These are phyloP conservation scores for Solanum commersonii DNA, from an alignment of 257 asterid species.

Conservation along the genomic window DNA sequence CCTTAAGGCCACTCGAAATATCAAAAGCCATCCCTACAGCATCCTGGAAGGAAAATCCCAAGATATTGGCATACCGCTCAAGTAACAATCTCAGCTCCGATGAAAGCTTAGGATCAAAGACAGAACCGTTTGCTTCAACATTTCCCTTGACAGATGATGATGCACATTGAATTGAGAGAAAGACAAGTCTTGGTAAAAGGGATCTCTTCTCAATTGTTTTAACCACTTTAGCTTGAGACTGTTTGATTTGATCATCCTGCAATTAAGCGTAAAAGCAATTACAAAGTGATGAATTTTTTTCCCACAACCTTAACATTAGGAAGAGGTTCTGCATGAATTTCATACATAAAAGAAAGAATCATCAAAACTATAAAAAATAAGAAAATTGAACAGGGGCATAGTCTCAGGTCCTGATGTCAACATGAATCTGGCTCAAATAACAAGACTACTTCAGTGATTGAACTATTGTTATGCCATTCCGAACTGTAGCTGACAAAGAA, in stretches of 20 bases:
- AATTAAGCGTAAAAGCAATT: background rate
- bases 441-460: background rate
- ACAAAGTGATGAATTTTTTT: background rate
- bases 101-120: conserved; percentile 46
- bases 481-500: background rate
- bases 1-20: conserved; percentile 47
- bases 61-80: conserved; percentile 66
- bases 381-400: background rate
- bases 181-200: conserved; percentile 81
- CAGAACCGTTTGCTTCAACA: conserved; percentile 57
- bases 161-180: conserved; percentile 71
- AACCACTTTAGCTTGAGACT: conserved; percentile 34
- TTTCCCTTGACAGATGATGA: conserved; percentile 66
- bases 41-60: conserved; percentile 66
- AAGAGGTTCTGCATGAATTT: background rate
- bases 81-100: conserved; percentile 66
- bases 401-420: background rate
- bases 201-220: conserved; percentile 75
- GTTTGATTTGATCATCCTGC: conserved; percentile 48
- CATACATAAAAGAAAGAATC: background rate
- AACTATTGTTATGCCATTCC: background rate
- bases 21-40: conserved; percentile 68
- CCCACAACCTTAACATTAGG: background rate
- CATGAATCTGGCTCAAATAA: background rate
- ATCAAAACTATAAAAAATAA: background rate